Evolutionary conservation across 1,284 basidiomycete species (phyloP), one percentile per base, ranked within the genome.

Genomic region (Golubevia pallescens): DNA sequence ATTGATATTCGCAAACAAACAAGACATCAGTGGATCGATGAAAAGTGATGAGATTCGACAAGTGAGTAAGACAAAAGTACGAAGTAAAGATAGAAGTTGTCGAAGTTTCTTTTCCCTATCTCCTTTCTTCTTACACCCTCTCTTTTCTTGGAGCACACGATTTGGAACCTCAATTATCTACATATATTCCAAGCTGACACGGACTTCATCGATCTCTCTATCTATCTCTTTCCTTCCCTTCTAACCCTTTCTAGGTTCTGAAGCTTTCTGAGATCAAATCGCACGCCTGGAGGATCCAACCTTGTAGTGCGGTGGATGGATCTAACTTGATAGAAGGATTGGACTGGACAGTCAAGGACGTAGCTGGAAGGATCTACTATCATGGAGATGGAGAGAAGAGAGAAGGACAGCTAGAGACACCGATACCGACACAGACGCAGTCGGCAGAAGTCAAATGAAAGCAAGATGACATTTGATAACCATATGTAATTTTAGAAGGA

Each of bases 1-100:
- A 60, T 89, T 99, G 54, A 91, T 99, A 59, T 94, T 99, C 85
- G 97, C 97, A n/a, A 99, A 99, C 87, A 99, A 99, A 87, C 95
- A 97, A 86, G 97, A 99, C 86, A 90, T 99, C 42, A 89, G 90
- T 52, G 94, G 95, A 28, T 92, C 95, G 0, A 90, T 98, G 90
- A 89, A 90, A 14, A 90, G 91, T 61, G 86, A 88, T 56, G 93
- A 97, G 87, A 96, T 99, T 73, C 89, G 91, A 68, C 88, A 92
- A 77, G 94, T 93, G 85, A 84, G 91, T 87, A n/a, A 52, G 14
- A 16, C 54, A 51, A 52, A 58, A 69, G 61, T 13, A 62, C 5
- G 5, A 20, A 28, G 56, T n/a, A 57, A 60, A 16, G 2, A 23
- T 14, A 32, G 21, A 57, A 24, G 34, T 24, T 10, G 3, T 59